These are phyloP conservation scores for Monosporozyma aerobia DNA, from an alignment of 805 yeast species.

Conservation along the genomic window DNA sequence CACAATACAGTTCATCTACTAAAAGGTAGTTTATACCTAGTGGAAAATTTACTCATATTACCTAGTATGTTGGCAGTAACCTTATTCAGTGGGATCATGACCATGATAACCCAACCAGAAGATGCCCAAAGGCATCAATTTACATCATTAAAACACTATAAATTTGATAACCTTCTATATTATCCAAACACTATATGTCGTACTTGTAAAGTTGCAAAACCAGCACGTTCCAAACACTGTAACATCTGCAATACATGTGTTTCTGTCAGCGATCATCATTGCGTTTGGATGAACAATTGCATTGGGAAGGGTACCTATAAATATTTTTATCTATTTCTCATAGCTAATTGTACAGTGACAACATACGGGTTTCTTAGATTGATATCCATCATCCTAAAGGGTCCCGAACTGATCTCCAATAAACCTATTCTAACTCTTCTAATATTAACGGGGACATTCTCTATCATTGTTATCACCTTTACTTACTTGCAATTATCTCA, in stretches of 20 bases:
- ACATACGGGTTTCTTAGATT: slow-evolving; percentile 35
- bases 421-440: not conserved
- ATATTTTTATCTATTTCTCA: slow-evolving; percentile 50
- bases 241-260: slow-evolving; percentile 57
- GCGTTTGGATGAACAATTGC: slow-evolving; percentile 66
- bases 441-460: slow-evolving; percentile 27
- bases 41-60: slow-evolving; percentile 16
- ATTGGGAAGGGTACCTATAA: slow-evolving; percentile 57
- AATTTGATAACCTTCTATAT: slow-evolving; percentile 46
- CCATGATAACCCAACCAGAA: slow-evolving; percentile 16
- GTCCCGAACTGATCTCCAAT: not conserved
- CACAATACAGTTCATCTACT: slow-evolving; percentile 11
- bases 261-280: slow-evolving; percentile 62
- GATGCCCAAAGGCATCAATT: slow-evolving; percentile 4
- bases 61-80: slow-evolving; percentile 17
- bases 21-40: slow-evolving; percentile 2
- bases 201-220: slow-evolving; percentile 54
- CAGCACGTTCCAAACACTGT: slow-evolving; percentile 72
- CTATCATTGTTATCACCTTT: slow-evolving; percentile 39
- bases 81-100: slow-evolving; percentile 13
- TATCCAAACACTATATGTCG: slow-evolving; percentile 41
- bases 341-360: slow-evolving; percentile 38
- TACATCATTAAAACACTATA: slow-evolving; percentile 15
- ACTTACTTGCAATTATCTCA: slow-evolving; percentile 38
- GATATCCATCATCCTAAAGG: slow-evolving; percentile 2